Evolutionary conservation across 1,284 basidiomycete genomes (phyloP), one percentile per base, ranked within the genome.

Genomic region (Cutaneotrichosporon spelunceum): DNA sequence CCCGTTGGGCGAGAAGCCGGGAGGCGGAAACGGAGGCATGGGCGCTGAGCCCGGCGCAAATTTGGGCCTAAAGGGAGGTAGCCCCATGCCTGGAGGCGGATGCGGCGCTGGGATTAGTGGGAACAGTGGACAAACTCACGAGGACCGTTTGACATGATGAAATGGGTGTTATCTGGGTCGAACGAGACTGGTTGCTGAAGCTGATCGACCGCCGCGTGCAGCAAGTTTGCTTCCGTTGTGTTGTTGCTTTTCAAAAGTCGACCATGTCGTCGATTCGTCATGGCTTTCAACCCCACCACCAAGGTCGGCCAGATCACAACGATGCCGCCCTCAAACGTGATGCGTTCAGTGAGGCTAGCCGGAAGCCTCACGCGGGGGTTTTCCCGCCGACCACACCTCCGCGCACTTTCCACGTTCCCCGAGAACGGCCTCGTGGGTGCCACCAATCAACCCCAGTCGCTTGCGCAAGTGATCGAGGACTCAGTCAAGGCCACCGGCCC

Each of bases 401-500:
- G 39, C 7, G 16, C 26, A 9, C 76, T 88, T 85, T 80, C 88
- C 86, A 64, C 19, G 62, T 56, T 21, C 19, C 39, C 26, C 36
- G 39, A 36, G 3, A 33, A 52, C 33, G n/a, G 39, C 8, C 19
- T 29, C n/a, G 29, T 27, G 13, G 33, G n/a, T 4, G 29, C 33
- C 2, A 9, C 29, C 23, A 39, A 16, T 11, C 21, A 21, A 8
- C 33, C 45, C 4, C 14, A 53, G 53, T 50, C 44, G 53, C 62
- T 59, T 54, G 47, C 63, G 14, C 39, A 60, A 27, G 55, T 67
- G 24, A 62, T 63, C 34, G 57, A 62, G 9, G 60, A 63, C 36
- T 56, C 58, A 1, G 62, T 61, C 27, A 23, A 93, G 92, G 85
- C 88, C 7, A 90, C 90, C 33, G 93, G 93, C 0, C 93, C 93